Base-by-base conservation (phyloP, 306 rosid species). In the Casuarina glauca region DNA sequence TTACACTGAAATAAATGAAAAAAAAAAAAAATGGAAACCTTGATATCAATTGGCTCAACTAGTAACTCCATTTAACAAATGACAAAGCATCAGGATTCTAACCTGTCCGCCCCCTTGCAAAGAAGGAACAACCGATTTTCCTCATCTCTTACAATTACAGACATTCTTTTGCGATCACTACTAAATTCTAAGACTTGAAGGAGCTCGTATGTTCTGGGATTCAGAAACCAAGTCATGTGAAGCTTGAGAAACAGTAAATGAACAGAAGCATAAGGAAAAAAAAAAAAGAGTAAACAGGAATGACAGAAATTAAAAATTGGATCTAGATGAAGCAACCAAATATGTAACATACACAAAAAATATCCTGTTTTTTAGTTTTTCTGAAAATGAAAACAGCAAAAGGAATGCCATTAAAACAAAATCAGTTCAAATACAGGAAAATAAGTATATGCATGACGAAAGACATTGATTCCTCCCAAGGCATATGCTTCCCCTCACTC, bases 61-160 rank as follows among this genome's bases (percentile, higher is more conserved):
- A 58, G 71, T 53, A 80, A 70, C 61, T 50, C 62, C 71, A 76
- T 58, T 39, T 45, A 38, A 70, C 50, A 76, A 74, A 75, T 75
- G 54, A 80, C 58, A 68, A 45, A 8, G 70, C 58, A 72, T 77
- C 63, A 48, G 63, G 55, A 73, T 74, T 75, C 82, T 84, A 86
- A 93, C 98, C 97, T 93, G 90, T 93, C 98, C 19, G 97, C 98
- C 73, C 98, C 98, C 88, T 93, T 93, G 93, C 92, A 83, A 74
- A 93, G 84, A 82, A 91, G 97, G 74, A 93, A 80, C 20, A 88
- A 68, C 63, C 84, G 87, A 73, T 85, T 81, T 77, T 93, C 94
- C 44, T 63, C 84, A 78, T 81, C 84, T 86, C 90, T 90, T 46
- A 93, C 91, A 70, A 93, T 90, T 82, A 93, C 98, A 16, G 98